phyloP scores from a whole-genome alignment of 345 rosid genomes.

The Brassica incana region DNA sequence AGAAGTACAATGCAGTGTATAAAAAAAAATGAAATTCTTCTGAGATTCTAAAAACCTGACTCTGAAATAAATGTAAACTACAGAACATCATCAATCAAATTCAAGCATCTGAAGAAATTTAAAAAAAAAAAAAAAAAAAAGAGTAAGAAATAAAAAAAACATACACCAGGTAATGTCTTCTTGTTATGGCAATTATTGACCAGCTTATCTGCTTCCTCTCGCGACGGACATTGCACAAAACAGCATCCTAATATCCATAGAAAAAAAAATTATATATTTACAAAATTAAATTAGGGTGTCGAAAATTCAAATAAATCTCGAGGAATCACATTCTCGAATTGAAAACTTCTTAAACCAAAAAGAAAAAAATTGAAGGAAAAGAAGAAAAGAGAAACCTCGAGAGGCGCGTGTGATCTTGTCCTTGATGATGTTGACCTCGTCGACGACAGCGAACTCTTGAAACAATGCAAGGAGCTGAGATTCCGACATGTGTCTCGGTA shows the following conservation, averaged over 20 bases:
- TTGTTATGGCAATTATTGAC: conserved; percentile 83
- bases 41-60: conserved; percentile 19
- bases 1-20: conserved; percentile 19
- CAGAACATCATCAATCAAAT: conserved; percentile 3
- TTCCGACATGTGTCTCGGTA: conserved; percentile 92
- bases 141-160: conserved; percentile 41
- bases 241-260: conserved; percentile 64
- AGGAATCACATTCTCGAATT: background rate
- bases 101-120: conserved; percentile 3
- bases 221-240: conserved; percentile 84
- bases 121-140: background rate
- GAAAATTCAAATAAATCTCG: background rate
- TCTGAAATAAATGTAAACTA: background rate
- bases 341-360: background rate
- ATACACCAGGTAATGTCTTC: conserved; percentile 93
- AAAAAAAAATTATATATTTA: background rate
- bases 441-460: conserved; percentile 72
- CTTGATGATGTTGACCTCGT: conserved; percentile 97
- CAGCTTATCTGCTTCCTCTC: conserved; percentile 93
- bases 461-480: conserved; percentile 82
- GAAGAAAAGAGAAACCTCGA: conserved; percentile 52
- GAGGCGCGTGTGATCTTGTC: conserved; percentile 86
- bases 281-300: conserved; percentile 51
- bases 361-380: background rate
- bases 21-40: background rate